Evolutionary conservation across 371 early-diverging fungal genomes (phyloP).

Genomic region (Mortierella sp.): DNA sequence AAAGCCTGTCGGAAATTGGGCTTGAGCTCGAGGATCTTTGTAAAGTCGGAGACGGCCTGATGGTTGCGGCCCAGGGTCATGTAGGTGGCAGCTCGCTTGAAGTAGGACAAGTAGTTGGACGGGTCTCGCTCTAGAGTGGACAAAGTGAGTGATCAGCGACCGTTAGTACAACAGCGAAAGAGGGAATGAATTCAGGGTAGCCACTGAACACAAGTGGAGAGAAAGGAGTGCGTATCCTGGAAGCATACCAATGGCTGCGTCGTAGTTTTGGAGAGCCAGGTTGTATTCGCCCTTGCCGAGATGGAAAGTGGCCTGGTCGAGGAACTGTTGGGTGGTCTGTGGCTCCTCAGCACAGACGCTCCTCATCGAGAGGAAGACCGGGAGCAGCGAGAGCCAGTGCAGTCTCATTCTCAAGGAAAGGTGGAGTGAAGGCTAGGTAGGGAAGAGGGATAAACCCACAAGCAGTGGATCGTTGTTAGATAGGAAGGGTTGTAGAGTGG

Average conservation of each 20-base stretch:
- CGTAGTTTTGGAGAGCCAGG: constrained; percentile 72
- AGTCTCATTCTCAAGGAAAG: too few species aligned
- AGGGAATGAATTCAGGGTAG: not conserved
- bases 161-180: not conserved
- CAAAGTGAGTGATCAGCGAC: not conserved
- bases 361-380: too few species aligned
- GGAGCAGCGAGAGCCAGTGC: too few species aligned
- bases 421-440: too few species aligned
- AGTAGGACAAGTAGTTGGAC: constrained; percentile 78
- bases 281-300: constrained; percentile 60
- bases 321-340: constrained; percentile 55
- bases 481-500: too few species aligned
- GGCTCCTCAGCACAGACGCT: too few species aligned
- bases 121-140: constrained; percentile 65
- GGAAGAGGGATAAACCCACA: too few species aligned
- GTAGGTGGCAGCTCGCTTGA: constrained; percentile 83
- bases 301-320: constrained; percentile 68
- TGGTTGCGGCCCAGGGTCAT: constrained; percentile 72
- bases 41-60: constrained; percentile 81
- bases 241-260: constrained; percentile 69
- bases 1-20: constrained; percentile 84
- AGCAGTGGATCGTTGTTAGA: too few species aligned
- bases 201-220: not conserved
- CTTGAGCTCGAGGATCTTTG: constrained; percentile 72
- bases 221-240: not conserved